A percentile compares a stretch with the other conserved stretches of the same genome.
phyloP scores from a whole-genome alignment of 1,284 basidiomycete genomes.

The Prillingera fragicola region DNA sequence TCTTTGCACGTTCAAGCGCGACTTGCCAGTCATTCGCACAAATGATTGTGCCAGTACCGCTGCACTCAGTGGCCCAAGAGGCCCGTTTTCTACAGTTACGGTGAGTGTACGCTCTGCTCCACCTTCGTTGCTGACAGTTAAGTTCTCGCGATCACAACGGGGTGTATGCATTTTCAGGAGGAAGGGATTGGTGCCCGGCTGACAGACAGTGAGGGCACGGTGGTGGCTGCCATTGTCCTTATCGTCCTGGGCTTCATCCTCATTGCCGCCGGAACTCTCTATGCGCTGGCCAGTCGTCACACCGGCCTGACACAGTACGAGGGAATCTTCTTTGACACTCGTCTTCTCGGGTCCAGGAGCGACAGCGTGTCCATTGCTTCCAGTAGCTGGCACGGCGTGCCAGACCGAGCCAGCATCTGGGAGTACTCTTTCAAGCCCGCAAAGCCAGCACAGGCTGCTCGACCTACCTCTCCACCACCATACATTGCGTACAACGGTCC shows the following conservation, averaged over 20 bases:
- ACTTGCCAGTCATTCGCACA: too few relatives aligned
- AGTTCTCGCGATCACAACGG: too few relatives aligned
- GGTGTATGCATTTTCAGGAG: too few relatives aligned
- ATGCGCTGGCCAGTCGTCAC: conserved; percentile 9
- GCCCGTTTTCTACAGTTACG: too few relatives aligned
- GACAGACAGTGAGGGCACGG: background rate
- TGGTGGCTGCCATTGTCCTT: conserved; percentile 9
- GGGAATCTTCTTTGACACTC: background rate
- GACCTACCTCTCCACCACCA: conserved; percentile 26
- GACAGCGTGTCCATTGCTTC: background rate
- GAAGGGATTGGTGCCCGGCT: conserved; percentile 18
- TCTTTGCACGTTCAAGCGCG: too few relatives aligned
- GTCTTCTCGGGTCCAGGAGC: background rate
- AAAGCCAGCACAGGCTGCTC: background rate
- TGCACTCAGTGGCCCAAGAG: too few relatives aligned
- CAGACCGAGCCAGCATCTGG: background rate
- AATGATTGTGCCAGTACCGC: too few relatives aligned
- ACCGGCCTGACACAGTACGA: background rate
- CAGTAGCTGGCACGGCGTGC: background rate
- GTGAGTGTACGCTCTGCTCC: too few relatives aligned
- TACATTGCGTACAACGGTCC: conserved; percentile 39
- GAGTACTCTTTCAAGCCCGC: background rate
- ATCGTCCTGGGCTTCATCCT: conserved; percentile 17
- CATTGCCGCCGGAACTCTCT: conserved; percentile 2
- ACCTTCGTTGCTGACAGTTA: too few relatives aligned